These are phyloP conservation scores for Zygotorulaspora danielsina DNA, from an alignment of 805 yeast genomes.

Conservation along the genomic window DNA sequence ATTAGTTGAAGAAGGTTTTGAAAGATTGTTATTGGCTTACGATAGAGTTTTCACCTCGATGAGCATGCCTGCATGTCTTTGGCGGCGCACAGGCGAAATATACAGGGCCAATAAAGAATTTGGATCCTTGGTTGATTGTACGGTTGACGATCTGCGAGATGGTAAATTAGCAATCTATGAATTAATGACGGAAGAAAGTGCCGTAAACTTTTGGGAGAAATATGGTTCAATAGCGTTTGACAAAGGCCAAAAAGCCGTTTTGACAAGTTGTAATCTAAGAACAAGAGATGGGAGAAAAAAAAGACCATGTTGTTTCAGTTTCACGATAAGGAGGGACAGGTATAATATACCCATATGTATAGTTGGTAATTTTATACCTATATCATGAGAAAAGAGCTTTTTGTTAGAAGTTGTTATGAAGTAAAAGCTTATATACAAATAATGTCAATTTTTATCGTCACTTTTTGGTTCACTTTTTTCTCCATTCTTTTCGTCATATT, in stretches of 20 bases:
- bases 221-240: conserved; percentile 96
- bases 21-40: conserved; percentile 86
- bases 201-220: conserved; percentile 96
- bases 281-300: conserved; percentile 76
- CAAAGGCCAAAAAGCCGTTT: conserved; percentile 89
- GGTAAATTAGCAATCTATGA: conserved; percentile 91
- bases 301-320: conserved; percentile 87
- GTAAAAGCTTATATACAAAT: background rate
- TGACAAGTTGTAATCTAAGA: conserved; percentile 84
- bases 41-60: conserved; percentile 93
- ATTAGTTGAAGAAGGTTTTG: conserved; percentile 89
- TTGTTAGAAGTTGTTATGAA: background rate
- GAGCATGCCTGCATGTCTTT: conserved; percentile 96
- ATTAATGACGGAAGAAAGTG: conserved; percentile 90
- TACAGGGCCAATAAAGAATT: conserved; percentile 94
- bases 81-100: conserved; percentile 97
- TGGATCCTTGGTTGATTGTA: conserved; percentile 86
- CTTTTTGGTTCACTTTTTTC: conserved; percentile 3
- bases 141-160: conserved; percentile 85
- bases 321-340: conserved; percentile 86
- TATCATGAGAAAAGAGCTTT: conserved; percentile 26
- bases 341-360: conserved; percentile 95
- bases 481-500: conserved; percentile 1
- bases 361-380: conserved; percentile 91
- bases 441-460: background rate